Base-by-base conservation (phyloP, 495 filamentous ascomycete species). In the Clohesyomyces aquaticus region DNA sequence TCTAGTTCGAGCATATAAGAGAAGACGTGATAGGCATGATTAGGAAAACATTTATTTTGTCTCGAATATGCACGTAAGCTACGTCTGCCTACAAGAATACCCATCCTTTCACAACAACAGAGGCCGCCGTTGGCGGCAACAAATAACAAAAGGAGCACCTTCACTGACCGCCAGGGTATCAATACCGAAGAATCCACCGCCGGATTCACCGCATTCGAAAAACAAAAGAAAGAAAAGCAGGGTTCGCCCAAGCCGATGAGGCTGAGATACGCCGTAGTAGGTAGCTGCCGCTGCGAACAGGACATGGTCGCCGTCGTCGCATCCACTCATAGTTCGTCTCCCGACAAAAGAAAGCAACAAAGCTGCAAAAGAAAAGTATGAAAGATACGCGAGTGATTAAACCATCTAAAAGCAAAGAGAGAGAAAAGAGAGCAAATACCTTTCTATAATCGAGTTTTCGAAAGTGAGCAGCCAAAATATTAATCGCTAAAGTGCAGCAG, bases 401-500 rank as follows among this genome's bases (percentile, higher is more conserved):
- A 47, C 21, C 43, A 23, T 47, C 43, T n/a, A 47, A 23, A 23
- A 47, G 14, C 32, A 38, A 22, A 23, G 8, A 49, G 46, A 8
- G 12, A 52, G 28, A 47, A n/a, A 22, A 6, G 22, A 8, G 22
- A 52, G 27, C 19, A 28, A 52, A 18, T 28, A 29, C 45, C 8
- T 9, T 11, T 9, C 8, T 48, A 22, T 19, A 9, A 48, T 8
- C 10, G 45, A 19, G 8, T 12, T 48, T 12, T 48, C 19, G n/a
- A n/a, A n/a, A n/a, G n/a, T 48, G 21, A 11, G 46, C 46, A 49
- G 21, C 9, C 9, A 21, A 1, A 55, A 23, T 11, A 14, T 21
- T 16, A 3, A n/a, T 55, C 59, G 59, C 59, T 62, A 55, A 62
- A 62, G 41, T 49, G 59, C 59, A 55, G 42, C 51, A 62, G 21